These are phyloP conservation scores for Umbelopsis sp. DNA, from an alignment of 192 early-diverging fungal genomes.

Conservation along the genomic window DNA sequence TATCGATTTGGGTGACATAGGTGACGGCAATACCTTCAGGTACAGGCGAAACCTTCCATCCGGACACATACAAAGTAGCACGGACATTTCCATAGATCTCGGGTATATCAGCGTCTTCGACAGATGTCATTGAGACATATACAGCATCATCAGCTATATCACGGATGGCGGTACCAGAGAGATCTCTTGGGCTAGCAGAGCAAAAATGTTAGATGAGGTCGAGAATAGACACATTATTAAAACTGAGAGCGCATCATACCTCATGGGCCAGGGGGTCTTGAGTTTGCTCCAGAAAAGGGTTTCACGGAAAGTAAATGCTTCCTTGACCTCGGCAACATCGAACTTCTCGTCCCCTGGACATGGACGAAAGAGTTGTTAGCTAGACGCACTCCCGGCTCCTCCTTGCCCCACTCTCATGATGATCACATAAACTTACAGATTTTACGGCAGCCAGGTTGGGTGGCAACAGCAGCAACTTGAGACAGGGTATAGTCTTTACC, in stretches of 20 bases:
- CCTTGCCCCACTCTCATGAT: no score
- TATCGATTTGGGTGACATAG: slow-evolving; percentile 57
- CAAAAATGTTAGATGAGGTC: neutral
- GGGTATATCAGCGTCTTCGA: slow-evolving; percentile 51
- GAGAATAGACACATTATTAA: neutral
- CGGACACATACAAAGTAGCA: slow-evolving; percentile 49
- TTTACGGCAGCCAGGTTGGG: slow-evolving; percentile 47
- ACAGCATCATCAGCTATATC: slow-evolving; percentile 36
- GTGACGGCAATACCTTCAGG: slow-evolving; percentile 42
- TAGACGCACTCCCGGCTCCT: no score
- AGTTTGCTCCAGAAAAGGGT: slow-evolving; percentile 37
- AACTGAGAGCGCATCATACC: slow-evolving; percentile 17
- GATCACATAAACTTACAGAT: slow-evolving; percentile 38
- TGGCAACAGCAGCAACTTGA: slow-evolving; percentile 48
- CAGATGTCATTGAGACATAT: slow-evolving; percentile 51
- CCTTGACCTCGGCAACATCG: slow-evolving; percentile 33
- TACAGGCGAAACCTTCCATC: slow-evolving; percentile 51
- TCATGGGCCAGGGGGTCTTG: slow-evolving; percentile 39
- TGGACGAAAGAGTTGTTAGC: neutral
- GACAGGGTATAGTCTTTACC: slow-evolving; percentile 45
- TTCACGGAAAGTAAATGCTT: slow-evolving; percentile 27
- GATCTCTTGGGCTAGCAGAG: slow-evolving; percentile 45
- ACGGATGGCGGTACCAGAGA: slow-evolving; percentile 43
- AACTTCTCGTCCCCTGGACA: slow-evolving; percentile 41
- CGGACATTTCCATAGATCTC: slow-evolving; percentile 53